A percentile compares a stretch with the other conserved stretches of the same genome.
Conservation (phyloP, 192 early-diverging fungal species). For the Funneliformis geosporum region DNA sequence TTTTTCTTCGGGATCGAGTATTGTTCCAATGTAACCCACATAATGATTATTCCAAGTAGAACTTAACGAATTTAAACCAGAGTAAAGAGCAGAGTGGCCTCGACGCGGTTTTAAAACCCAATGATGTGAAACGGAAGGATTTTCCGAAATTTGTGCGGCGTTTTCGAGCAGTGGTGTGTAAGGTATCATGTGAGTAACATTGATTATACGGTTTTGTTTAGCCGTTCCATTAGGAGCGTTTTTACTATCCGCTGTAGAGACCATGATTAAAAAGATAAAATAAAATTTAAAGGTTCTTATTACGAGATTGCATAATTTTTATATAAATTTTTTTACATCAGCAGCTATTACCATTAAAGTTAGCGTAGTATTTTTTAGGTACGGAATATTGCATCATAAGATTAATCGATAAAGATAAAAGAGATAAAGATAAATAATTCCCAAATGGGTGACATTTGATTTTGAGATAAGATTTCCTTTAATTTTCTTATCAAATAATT, state of each 20-base stretch:
- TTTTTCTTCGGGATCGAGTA: constrained; percentile 57
- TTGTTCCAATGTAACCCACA: constrained; percentile 74
- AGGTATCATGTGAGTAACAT: constrained; percentile 58
- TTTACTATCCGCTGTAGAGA: not conserved
- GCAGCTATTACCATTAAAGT: too few relatives aligned
- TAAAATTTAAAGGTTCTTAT: too few relatives aligned
- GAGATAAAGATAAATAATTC: too few relatives aligned
- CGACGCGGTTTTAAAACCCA: constrained; percentile 61
- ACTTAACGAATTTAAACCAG: constrained; percentile 72
- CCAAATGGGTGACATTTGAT: too few relatives aligned
- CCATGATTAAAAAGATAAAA: too few relatives aligned
- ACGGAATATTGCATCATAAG: too few relatives aligned
- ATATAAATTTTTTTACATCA: too few relatives aligned
- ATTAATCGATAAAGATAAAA: too few relatives aligned
- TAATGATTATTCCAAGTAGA: constrained; percentile 63
- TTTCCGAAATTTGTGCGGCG: not conserved
- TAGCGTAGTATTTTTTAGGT: too few relatives aligned
- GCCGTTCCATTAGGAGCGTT: not conserved
- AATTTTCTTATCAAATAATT: too few relatives aligned
- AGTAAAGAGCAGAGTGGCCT: constrained; percentile 89
- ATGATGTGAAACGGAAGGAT: constrained; percentile 21
- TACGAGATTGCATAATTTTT: too few relatives aligned
- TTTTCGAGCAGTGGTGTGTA: constrained; percentile 30
- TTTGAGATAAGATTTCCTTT: too few relatives aligned
- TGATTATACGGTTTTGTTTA: constrained; percentile 43